phyloP scores from a whole-genome alignment of 169 alveolate species.

The Amoebophrya sp. region DNA sequence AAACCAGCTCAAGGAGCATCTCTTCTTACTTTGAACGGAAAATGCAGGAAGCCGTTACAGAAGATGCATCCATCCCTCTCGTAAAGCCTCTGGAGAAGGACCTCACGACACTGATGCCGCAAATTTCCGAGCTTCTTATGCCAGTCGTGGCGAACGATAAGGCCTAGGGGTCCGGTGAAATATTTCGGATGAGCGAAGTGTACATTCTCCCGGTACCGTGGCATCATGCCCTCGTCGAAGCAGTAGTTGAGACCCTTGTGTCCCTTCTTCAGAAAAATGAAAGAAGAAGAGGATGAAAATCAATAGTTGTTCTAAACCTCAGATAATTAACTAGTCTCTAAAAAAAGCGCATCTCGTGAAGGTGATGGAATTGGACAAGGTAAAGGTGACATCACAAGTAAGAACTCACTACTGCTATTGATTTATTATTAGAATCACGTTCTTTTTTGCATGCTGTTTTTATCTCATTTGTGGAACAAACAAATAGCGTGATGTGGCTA shows the following conservation, averaged over 20 bases:
- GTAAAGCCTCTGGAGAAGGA: neutral
- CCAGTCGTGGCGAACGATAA: slow-evolving; percentile 13
- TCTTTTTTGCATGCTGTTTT: too few relatives aligned
- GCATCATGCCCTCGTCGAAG: slow-evolving; percentile 26
- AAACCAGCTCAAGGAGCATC: neutral
- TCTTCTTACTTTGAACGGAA: neutral
- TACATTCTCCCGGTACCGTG: neutral
- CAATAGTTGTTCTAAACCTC: too few relatives aligned
- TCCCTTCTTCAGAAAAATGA: slow-evolving; percentile 16
- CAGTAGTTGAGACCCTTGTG: slow-evolving; percentile 18
- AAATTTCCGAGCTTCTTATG: slow-evolving; percentile 2
- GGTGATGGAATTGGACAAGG: too few relatives aligned
- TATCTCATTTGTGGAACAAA: too few relatives aligned
- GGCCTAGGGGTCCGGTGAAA: neutral
- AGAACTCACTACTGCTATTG: too few relatives aligned
- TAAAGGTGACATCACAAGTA: too few relatives aligned
- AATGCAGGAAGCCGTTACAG: neutral
- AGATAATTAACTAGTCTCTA: too few relatives aligned
- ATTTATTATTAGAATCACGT: neutral
- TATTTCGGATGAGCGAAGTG: slow-evolving; percentile 7
- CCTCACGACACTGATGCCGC: neutral
- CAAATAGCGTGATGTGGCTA: too few relatives aligned
- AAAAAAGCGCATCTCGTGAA: too few relatives aligned
- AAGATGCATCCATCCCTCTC: slow-evolving; percentile 5
- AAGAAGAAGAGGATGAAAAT: too few relatives aligned